These are phyloP conservation scores for Scheffersomyces ergatensis DNA, from an alignment of 805 yeast species.

Conservation along the genomic window DNA sequence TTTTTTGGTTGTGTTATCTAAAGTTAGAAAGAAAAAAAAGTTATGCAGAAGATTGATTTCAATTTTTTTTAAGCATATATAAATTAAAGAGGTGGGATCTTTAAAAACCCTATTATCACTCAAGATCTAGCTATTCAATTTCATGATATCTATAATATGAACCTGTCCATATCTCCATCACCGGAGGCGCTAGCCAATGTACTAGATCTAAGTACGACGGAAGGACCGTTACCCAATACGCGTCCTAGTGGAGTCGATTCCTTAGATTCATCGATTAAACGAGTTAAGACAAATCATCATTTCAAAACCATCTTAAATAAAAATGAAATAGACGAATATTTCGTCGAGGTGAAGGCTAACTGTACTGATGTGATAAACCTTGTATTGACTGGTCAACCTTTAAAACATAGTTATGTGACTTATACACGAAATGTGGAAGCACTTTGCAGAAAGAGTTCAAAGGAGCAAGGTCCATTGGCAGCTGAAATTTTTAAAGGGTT, in stretches of 20 bases:
- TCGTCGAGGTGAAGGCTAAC: not conserved
- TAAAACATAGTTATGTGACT: constrained; percentile 18
- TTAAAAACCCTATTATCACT: too few relatives aligned
- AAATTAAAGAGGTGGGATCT: too few relatives aligned
- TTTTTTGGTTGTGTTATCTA: too few relatives aligned
- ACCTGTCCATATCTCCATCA: not conserved
- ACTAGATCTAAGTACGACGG: not conserved
- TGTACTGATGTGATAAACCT: not conserved
- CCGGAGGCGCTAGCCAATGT: not conserved
- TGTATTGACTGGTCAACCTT: constrained; percentile 10
- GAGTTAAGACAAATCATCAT: not conserved
- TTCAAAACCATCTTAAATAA: not conserved
- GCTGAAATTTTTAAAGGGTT: constrained; percentile 11
- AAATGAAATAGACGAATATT: not conserved
- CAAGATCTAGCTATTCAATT: too few relatives aligned
- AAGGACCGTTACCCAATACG: not conserved
- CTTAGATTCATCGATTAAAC: not conserved
- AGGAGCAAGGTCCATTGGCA: constrained; percentile 30
- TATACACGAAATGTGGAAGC: constrained; percentile 28
- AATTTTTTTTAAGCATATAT: too few relatives aligned
- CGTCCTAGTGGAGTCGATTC: not conserved
- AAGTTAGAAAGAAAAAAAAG: too few relatives aligned
- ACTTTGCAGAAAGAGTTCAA: constrained; percentile 27
- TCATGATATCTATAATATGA: too few relatives aligned
- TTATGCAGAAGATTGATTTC: too few relatives aligned